These are phyloP conservation scores for Opeltia flavorubescens DNA, from an alignment of 495 filamentous ascomycete species.

Conservation along the genomic window DNA sequence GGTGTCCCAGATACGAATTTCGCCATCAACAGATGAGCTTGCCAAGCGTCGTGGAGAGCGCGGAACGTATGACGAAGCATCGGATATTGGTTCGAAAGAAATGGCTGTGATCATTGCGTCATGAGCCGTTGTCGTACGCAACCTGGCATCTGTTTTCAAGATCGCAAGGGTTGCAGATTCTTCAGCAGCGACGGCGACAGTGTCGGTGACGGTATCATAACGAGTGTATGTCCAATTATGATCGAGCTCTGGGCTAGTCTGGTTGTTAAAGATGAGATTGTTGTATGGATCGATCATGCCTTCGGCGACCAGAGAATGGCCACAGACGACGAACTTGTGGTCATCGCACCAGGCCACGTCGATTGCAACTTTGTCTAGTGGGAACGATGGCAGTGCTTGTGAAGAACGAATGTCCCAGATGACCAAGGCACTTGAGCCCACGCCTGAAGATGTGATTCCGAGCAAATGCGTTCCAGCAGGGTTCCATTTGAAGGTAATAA, in stretches of 20 bases:
- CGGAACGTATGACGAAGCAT: slow-evolving; percentile 13
- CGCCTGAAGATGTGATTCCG: slow-evolving; percentile 38
- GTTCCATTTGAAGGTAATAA: slow-evolving; percentile 49
- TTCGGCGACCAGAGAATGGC: slow-evolving; percentile 33
- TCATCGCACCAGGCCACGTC: slow-evolving; percentile 49
- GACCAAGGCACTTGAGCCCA: slow-evolving; percentile 20
- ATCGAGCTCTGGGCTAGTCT: neutral
- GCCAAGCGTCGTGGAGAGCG: slow-evolving; percentile 26
- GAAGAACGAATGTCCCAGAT: slow-evolving; percentile 15
- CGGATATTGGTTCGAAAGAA: slow-evolving; percentile 15
- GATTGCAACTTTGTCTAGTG: slow-evolving; percentile 29
- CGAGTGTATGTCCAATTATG: slow-evolving; percentile 12
- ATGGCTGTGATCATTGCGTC: slow-evolving; percentile 33
- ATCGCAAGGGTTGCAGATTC: slow-evolving; percentile 9
- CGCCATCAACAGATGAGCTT: slow-evolving; percentile 41
- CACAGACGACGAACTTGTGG: slow-evolving; percentile 44
- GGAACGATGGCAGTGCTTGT: slow-evolving; percentile 13
- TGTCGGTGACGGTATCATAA: slow-evolving; percentile 11
- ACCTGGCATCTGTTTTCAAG: slow-evolving; percentile 4
- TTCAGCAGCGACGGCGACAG: slow-evolving; percentile 13
- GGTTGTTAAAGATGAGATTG: slow-evolving; percentile 3
- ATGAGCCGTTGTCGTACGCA: slow-evolving; percentile 23
- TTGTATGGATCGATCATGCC: slow-evolving; percentile 8
- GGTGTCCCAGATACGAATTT: slow-evolving; percentile 53
- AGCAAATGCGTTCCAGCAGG: slow-evolving; percentile 37